Base-by-base conservation (phyloP, 2,329 filamentous ascomycete species). In the Ophiosphaerella herpotricha region DNA sequence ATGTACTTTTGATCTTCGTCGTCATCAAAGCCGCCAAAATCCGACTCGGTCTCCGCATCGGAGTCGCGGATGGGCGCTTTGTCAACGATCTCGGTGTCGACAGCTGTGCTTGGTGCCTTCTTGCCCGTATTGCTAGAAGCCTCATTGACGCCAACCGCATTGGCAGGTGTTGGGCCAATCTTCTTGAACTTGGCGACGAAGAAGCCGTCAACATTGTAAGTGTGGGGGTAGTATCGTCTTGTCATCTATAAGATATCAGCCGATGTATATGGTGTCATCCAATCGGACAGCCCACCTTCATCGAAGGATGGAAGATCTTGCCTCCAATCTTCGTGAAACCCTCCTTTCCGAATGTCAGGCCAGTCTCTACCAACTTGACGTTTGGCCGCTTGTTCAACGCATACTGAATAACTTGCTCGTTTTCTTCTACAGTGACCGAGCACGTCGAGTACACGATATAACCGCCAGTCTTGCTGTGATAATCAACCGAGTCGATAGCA, bases 111-210 rank as follows among this genome's bases (percentile, higher is more conserved):
- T 69, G 32, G 79, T 72, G 43, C 34, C 2, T 64, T 58, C 29
- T 72, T 67, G 21, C 62, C 70, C 42, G 74, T 74, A 46, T 75
- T 58, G 33, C 37, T 45, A 69, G 57, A 48, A 66, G 54, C 49
- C 34, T 60, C 60, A 36, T 54, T 58, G 24, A 57, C 63, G 18
- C 67, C 67, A 7, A 82, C 77, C 2, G 82, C 79, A 46, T 82
- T 84, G 48, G 80, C 76, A 1, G 89, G 87, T 35, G 89, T 90
- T 3, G 90, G 88, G 0, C 85, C 93, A 13, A 85, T 85, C 82
- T 99, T 99, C 76, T 96, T 92, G 77, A 99, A 89, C 76, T 99
- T 99, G 67, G 91, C 90, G 54, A 99, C 94, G 72, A 91, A 99
- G 85, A 99, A 99, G 58, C 94, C 94, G 73, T 97, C 94, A 31